Percentiles rank a stretch among this genome's conserved stretches.
phyloP scores from a whole-genome alignment of 2,329 filamentous ascomycete genomes.

The Monosporascus cannonballus region DNA sequence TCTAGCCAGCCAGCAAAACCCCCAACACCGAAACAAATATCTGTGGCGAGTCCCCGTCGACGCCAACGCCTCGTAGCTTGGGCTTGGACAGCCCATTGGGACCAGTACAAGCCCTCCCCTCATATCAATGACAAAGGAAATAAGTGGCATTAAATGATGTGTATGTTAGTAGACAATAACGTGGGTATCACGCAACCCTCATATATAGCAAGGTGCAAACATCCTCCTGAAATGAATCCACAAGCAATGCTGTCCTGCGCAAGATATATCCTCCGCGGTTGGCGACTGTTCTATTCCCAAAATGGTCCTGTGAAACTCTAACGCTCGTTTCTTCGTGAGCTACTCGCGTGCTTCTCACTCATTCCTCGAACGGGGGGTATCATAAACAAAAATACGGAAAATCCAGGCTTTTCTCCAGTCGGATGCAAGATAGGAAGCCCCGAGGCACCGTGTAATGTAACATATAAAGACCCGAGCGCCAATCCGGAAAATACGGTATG shows the following conservation, averaged over 20 bases:
- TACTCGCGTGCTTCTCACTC: not conserved
- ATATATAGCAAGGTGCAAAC: too few relatives aligned
- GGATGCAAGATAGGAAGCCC: constrained; percentile 21
- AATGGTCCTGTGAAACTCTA: not conserved
- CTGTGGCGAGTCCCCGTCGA: too few relatives aligned
- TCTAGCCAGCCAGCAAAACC: not conserved
- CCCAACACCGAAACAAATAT: not conserved
- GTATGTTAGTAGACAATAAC: too few relatives aligned
- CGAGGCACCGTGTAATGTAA: constrained; percentile 25
- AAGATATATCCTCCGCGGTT: not conserved
- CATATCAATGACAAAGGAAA: too few relatives aligned
- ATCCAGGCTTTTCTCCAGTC: constrained; percentile 19
- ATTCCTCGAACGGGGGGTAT: constrained; percentile 22
- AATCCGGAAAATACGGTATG: constrained; percentile 11
- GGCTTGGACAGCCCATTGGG: too few relatives aligned
- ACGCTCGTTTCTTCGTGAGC: not conserved
- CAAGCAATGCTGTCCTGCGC: not conserved
- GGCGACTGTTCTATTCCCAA: not conserved
- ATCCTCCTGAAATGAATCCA: not conserved
- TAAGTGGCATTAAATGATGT: too few relatives aligned
- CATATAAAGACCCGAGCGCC: constrained; percentile 19
- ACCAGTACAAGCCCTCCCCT: too few relatives aligned
- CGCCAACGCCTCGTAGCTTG: too few relatives aligned
- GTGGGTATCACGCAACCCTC: too few relatives aligned
- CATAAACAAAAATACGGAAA: constrained; percentile 24